A percentile compares a stretch with the other conserved stretches of the same genome.
phyloP scores from a whole-genome alignment of 1,284 basidiomycete species.

The Ceratobasidium sp. region DNA sequence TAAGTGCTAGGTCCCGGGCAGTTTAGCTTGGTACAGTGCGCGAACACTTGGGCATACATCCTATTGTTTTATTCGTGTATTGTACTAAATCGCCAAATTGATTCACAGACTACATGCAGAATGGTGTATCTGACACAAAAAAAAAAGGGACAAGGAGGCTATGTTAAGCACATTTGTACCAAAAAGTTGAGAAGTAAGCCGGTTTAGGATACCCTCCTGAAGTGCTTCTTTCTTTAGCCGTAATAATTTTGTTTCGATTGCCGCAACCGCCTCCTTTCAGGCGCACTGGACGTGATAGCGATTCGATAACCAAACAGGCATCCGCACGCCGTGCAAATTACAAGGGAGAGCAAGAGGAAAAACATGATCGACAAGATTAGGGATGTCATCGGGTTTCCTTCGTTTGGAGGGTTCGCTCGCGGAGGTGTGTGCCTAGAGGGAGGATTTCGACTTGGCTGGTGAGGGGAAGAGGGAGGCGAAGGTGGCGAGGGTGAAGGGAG shows the following conservation, averaged over 20 bases:
- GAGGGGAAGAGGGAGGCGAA: neutral
- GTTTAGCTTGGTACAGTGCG: neutral
- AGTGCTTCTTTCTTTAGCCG: neutral
- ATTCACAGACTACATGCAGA: too few species aligned
- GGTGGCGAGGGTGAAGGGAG: neutral
- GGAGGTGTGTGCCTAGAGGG: neutral
- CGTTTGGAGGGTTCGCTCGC: too few species aligned
- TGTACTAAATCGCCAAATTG: too few species aligned
- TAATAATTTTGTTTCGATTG: neutral
- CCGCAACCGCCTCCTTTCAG: neutral
- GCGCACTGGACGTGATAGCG: neutral
- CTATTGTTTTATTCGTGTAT: neutral
- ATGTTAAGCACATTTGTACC: neutral
- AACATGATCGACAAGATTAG: too few species aligned
- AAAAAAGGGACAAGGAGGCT: too few species aligned
- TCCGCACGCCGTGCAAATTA: neutral
- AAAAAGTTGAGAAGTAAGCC: too few species aligned
- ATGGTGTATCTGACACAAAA: too few species aligned
- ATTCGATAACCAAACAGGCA: neutral
- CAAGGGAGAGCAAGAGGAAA: neutral
- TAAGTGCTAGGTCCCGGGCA: too few species aligned
- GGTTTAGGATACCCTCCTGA: too few species aligned
- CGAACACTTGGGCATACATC: neutral
- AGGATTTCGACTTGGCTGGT: neutral
- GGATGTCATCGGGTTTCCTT: too few species aligned